Percentiles rank a stretch among this genome's conserved stretches.
Evolutionary conservation across 192 early-diverging fungal species (phyloP).

Genomic region (Powellomyces hirtus): DNA sequence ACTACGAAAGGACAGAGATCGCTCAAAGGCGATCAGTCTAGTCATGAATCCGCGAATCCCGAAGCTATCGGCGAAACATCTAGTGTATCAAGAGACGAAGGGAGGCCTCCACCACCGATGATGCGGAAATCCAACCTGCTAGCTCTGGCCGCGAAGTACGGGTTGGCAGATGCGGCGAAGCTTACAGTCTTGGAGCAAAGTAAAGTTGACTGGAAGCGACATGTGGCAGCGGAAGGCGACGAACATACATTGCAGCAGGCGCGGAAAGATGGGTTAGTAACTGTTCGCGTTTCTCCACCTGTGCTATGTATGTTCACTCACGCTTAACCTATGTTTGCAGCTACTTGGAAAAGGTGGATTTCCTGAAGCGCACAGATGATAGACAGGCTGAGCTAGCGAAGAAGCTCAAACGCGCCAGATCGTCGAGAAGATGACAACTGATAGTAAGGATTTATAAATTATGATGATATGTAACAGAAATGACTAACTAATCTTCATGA

Average conservation of each 20-base stretch:
- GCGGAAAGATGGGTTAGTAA: conserved; percentile 64
- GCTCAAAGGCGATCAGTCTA: too few relatives aligned
- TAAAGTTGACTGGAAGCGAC: conserved; percentile 66
- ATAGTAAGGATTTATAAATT: too few relatives aligned
- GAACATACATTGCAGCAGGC: conserved; percentile 60
- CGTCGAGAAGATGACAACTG: too few relatives aligned
- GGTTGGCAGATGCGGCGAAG: conserved; percentile 50
- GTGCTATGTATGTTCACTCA: neutral
- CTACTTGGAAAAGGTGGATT: conserved; percentile 69
- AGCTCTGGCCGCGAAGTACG: conserved; percentile 24
- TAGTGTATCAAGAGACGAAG: too few relatives aligned
- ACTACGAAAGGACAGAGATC: too few relatives aligned
- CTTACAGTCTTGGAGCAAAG: conserved; percentile 70
- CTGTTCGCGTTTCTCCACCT: neutral
- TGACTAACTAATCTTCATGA: too few relatives aligned
- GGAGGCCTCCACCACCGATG: neutral
- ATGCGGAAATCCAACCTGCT: conserved; percentile 19
- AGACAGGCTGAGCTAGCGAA: conserved; percentile 52
- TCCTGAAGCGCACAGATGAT: conserved; percentile 64
- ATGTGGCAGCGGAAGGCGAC: conserved; percentile 62
- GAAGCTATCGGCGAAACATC: too few relatives aligned
- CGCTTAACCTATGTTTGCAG: conserved; percentile 17
- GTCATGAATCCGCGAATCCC: too few relatives aligned
- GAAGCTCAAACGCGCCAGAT: conserved; percentile 23
- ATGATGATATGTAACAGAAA: too few relatives aligned